Evolutionary conservation across 805 yeast genomes (phyloP).

Genomic region (Kazachstania africana): DNA sequence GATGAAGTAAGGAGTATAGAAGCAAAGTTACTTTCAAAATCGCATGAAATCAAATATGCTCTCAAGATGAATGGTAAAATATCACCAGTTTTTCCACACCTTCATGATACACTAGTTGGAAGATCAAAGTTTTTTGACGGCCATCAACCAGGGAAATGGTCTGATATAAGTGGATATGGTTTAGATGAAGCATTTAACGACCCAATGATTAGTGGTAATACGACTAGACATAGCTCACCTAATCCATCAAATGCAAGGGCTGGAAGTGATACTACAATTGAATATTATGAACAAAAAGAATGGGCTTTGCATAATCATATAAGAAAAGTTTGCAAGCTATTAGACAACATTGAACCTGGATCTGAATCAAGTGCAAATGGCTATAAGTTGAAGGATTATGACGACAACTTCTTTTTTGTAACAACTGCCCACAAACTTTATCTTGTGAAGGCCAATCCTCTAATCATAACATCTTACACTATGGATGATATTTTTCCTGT

Average conservation of each 20-base stretch:
- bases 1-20: not conserved
- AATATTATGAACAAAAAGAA: constrained; percentile 2
- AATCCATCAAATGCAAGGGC: not conserved
- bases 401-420: constrained; percentile 12
- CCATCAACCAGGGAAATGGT: not conserved
- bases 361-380: constrained; percentile 7
- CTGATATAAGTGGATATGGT: not conserved
- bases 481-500: constrained; percentile 14
- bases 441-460: constrained; percentile 13
- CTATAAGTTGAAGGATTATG: constrained; percentile 6
- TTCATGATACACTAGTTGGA: not conserved
- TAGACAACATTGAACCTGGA: constrained; percentile 3
- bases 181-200: not conserved
- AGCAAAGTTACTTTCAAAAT: not conserved
- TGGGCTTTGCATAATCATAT: constrained; percentile 14
- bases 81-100: not conserved
- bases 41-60: not conserved
- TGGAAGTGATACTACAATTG: not conserved
- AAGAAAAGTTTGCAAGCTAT: constrained; percentile 9
- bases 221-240: not conserved
- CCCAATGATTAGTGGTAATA: not conserved
- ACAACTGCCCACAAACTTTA: constrained; percentile 7
- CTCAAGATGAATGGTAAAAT: not conserved
- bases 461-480: constrained; percentile 15
- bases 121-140: not conserved